Evolutionary conservation across 2,329 filamentous ascomycete species (phyloP).

Genomic region (Tolypocladium cylindrosporum): DNA sequence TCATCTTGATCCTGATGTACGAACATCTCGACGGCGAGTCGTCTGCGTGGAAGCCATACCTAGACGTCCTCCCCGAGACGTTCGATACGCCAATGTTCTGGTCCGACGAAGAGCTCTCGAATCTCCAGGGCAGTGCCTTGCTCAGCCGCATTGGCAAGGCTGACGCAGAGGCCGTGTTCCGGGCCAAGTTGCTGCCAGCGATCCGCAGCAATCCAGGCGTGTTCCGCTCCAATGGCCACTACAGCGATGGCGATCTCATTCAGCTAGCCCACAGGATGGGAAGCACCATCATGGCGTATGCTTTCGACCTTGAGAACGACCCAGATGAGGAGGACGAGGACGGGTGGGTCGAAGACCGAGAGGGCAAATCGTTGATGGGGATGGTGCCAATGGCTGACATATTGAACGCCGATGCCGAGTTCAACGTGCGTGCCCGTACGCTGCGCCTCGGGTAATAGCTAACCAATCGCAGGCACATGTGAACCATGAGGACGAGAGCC

Average conservation of each 20-base stretch:
- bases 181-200: slow-evolving; percentile 38
- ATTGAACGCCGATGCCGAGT: slow-evolving; percentile 79
- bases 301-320: slow-evolving; percentile 64
- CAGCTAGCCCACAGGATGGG: slow-evolving; percentile 67
- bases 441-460: background rate
- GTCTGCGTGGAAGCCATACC: slow-evolving; percentile 70
- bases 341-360: slow-evolving; percentile 55
- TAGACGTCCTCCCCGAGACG: slow-evolving; percentile 57
- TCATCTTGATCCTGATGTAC: slow-evolving; percentile 73
- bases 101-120: slow-evolving; percentile 56
- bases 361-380: slow-evolving; percentile 54
- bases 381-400: slow-evolving; percentile 91
- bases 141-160: slow-evolving; percentile 65
- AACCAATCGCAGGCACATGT: slow-evolving; percentile 34
- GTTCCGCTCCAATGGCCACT: slow-evolving; percentile 26
- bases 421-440: slow-evolving; percentile 50
- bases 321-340: slow-evolving; percentile 50
- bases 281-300: slow-evolving; percentile 85
- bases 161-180: slow-evolving; percentile 61
- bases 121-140: slow-evolving; percentile 71
- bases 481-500: slow-evolving; percentile 39
- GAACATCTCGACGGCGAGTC: slow-evolving; percentile 49
- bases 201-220: slow-evolving; percentile 33
- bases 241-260: slow-evolving; percentile 35
- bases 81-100: slow-evolving; percentile 94